Conservation (phyloP, 176 grass and related monocot genomes). For the Triticum dicoccoides region DNA sequence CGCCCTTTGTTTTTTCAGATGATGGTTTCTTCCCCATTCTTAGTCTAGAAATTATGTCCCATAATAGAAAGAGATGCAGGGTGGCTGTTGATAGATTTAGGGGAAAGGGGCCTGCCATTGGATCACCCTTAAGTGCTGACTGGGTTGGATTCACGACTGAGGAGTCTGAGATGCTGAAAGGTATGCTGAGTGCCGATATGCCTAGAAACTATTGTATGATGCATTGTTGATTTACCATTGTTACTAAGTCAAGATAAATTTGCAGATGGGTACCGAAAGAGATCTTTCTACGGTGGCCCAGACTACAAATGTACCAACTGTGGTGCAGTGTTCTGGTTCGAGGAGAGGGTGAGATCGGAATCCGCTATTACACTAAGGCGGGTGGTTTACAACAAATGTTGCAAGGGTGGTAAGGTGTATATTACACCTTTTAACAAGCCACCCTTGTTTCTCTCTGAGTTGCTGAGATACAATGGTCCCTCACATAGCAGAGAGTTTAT, state of each 20-base stretch:
- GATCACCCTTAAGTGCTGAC: background rate
- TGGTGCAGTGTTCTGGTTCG: background rate
- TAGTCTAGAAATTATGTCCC: background rate
- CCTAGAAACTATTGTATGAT: background rate
- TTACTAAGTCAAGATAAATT: background rate
- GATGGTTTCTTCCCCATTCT: background rate
- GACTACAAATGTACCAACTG: background rate
- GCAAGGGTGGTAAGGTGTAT: background rate
- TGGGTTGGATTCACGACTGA: background rate
- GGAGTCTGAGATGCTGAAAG: background rate
- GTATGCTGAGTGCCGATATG: background rate
- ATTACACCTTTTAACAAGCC: background rate
- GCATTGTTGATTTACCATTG: background rate
- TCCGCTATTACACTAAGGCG: background rate
- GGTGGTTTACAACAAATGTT: background rate
- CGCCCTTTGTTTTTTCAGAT: background rate
- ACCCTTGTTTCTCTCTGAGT: background rate
- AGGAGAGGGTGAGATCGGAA: background rate
- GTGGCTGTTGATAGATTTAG: background rate
- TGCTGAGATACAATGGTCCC: background rate
- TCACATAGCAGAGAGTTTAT: background rate
- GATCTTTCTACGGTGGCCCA: background rate
- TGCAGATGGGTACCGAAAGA: background rate
- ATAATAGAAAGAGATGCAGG: background rate
- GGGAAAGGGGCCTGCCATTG: background rate